A percentile compares a stretch with the other conserved stretches of the same genome.
These are phyloP conservation scores for Chlamydomonas reinhardtii DNA, from an alignment of 163 green algal genomes.

Conservation along the genomic window DNA sequence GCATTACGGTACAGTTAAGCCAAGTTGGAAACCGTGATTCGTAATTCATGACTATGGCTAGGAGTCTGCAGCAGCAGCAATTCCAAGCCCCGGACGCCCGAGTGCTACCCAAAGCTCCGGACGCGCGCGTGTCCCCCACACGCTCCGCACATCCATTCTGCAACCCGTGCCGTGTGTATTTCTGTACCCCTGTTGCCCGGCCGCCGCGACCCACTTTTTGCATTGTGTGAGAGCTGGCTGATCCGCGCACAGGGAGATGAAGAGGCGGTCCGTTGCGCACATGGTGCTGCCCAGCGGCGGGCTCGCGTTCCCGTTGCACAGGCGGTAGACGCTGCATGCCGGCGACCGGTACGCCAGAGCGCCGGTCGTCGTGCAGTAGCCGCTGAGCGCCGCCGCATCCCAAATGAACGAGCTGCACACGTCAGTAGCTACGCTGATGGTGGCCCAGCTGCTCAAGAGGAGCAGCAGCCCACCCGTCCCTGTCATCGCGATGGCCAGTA, in stretches of 20 bases:
- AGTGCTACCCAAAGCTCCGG: no score
- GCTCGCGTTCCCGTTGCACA: background rate
- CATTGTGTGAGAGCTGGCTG: slow-evolving; percentile 16
- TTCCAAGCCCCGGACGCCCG: no score
- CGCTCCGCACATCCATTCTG: no score
- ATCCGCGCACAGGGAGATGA: slow-evolving; percentile 24
- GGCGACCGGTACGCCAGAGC: background rate
- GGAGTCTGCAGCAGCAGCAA: no score
- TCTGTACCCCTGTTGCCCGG: no score
- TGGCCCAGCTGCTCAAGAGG: slow-evolving; percentile 6
- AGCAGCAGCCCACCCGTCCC: background rate
- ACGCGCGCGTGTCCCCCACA: no score
- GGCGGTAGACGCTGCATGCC: slow-evolving; percentile 17
- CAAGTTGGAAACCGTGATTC: no score
- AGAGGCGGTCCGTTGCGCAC: slow-evolving; percentile 15
- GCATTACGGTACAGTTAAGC: no score
- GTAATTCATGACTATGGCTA: no score
- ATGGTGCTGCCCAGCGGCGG: background rate
- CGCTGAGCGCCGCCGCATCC: background rate
- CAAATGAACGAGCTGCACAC: background rate
- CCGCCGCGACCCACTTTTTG: slow-evolving; percentile 10
- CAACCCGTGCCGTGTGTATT: no score
- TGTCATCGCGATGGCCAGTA: no score
- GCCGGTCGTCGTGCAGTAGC: slow-evolving; percentile 1
- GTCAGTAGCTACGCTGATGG: background rate